Conservation (phyloP, 768 basidiomycete genomes). For the Erythrobasidium yunnanense region DNA sequence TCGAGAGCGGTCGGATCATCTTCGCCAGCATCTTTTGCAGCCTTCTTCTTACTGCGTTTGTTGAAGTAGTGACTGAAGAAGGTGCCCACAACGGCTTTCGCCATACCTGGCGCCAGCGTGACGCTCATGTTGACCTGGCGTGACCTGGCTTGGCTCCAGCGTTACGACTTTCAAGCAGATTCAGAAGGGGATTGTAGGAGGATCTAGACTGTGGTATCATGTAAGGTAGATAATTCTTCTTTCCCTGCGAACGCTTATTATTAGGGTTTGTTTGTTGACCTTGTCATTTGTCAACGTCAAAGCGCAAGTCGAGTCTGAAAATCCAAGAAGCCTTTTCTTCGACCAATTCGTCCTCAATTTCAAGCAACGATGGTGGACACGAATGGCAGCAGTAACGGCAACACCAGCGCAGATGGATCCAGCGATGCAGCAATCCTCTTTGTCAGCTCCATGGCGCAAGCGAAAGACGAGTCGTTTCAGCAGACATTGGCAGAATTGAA, state of each 20-base stretch:
- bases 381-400: not conserved
- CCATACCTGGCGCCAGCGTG: not conserved
- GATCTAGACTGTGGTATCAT: too few relatives aligned
- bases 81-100: slow-evolving; percentile 40
- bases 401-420: not conserved
- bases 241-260: too few relatives aligned
- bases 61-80: slow-evolving; percentile 40
- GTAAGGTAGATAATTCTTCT: too few relatives aligned
- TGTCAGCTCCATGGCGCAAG: slow-evolving; percentile 19
- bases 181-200: too few relatives aligned
- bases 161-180: too few relatives aligned
- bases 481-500: slow-evolving; percentile 13
- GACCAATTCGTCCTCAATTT: not conserved
- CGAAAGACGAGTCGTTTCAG: slow-evolving; percentile 9
- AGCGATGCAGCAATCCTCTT: slow-evolving; percentile 8
- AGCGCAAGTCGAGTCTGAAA: not conserved
- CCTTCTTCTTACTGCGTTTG: slow-evolving; percentile 35
- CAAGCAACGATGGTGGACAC: slow-evolving; percentile 1
- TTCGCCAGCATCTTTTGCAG: slow-evolving; percentile 31
- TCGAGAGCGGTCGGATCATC: slow-evolving; percentile 35
- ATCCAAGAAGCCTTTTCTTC: not conserved
- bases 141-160: too few relatives aligned
- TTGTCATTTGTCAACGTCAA: not conserved
- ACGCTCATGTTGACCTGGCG: not conserved
- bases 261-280: too few relatives aligned